Base-by-base conservation (phyloP, 1,284 basidiomycete genomes). In the Pascua guehoae region DNA sequence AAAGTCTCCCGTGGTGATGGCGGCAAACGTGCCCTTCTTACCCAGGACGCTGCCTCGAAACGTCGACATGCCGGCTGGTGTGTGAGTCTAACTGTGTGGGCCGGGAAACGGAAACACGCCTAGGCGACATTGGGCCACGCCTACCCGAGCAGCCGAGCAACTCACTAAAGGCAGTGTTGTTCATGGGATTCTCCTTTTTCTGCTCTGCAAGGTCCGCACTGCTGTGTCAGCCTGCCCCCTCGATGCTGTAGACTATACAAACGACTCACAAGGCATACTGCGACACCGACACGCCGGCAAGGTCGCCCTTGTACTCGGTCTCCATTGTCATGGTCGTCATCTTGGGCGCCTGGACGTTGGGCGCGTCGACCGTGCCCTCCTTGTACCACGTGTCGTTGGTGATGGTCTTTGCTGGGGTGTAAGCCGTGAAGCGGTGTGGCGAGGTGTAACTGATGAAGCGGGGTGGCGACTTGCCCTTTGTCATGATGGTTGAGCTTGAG, bases 251-350 rank as follows among this genome's bases (percentile, higher is more conserved):
- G n/a, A n/a, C n/a, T n/a, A n/a, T n/a, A n/a, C n/a, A n/a, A 32
- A 32, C 24, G 24, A 24, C 44, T 46, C 17, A 46, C 44, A 47
- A 32, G 24, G 45, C 18, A 15, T 36, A 47, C 9, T 24, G 17
- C 14, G 14, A 18, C 4, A 47, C 45, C 9, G 18, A 32, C 12
- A 47, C 18, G 24, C 45, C 45, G 11, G 15, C 24, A 32, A 47
- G 10, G 45, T 47, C 45, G 45, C 45, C 45, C 45, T 47, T 47
- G 24, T 47, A 47, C 4, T 47, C 45, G 11, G 24, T 47, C 45
- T 47, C 32, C 24, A 47, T 32, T 3, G 45, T 47, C 45, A 47
- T 47, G 12, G 8, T 47, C 4, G 24, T 32, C 0, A 16, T 37
- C 12, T 32, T 15, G 18, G 24, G 24, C 12, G 24, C 36, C 45